These are phyloP conservation scores for Tagetes erecta DNA, from an alignment of 129 eudicot genomes.

Conservation along the genomic window DNA sequence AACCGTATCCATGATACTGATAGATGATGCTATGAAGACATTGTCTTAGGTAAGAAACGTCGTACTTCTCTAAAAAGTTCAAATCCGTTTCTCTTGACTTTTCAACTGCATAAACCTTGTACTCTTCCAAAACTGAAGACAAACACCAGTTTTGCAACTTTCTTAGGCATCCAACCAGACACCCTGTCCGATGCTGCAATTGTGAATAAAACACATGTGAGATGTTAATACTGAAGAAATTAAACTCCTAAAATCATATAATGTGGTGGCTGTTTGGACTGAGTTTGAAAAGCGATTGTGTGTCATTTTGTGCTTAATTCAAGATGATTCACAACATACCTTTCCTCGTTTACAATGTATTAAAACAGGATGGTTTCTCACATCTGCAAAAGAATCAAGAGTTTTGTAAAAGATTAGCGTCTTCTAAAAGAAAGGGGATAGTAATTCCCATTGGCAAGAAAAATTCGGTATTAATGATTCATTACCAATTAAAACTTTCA, in stretches of 20 bases:
- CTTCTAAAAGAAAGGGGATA: background rate
- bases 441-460: background rate
- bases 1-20: slow-evolving; percentile 60
- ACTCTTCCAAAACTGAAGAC: slow-evolving; percentile 60
- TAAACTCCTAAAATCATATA: background rate
- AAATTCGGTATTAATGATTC: background rate
- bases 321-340: slow-evolving; percentile 33
- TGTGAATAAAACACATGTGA: slow-evolving; percentile 7
- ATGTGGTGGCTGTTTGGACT: background rate
- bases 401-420: slow-evolving; percentile 1
- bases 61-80: slow-evolving; percentile 48
- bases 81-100: slow-evolving; percentile 52
- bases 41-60: slow-evolving; percentile 47
- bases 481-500: slow-evolving; percentile 56
- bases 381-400: slow-evolving; percentile 39
- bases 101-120: slow-evolving; percentile 55
- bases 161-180: slow-evolving; percentile 65
- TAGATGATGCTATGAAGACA: slow-evolving; percentile 60
- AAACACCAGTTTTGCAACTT: slow-evolving; percentile 67
- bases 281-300: background rate
- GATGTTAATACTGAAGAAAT: slow-evolving; percentile 1
- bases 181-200: slow-evolving; percentile 69
- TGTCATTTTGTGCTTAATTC: background rate
- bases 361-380: slow-evolving; percentile 59
- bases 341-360: slow-evolving; percentile 75